Conservation (phyloP, 148 eudicot species). For the Diospyros kaki region DNA sequence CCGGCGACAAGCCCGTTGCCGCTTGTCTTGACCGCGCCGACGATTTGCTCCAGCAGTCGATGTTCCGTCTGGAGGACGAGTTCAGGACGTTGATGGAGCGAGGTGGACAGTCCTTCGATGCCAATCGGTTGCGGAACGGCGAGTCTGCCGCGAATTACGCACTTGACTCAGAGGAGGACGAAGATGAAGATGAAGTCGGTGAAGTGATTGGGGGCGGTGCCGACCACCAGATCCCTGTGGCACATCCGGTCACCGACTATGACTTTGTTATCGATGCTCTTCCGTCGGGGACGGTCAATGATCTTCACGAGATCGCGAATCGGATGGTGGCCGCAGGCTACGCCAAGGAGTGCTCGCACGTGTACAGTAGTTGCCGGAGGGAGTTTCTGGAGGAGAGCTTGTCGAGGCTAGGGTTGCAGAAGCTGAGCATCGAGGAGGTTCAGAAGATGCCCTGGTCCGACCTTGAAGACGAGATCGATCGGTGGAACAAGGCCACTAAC, state of each 20-base stretch:
- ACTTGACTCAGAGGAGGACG: constrained; percentile 23
- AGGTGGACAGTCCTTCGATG: constrained; percentile 44
- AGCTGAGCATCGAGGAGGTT: constrained; percentile 67
- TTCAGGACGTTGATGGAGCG: constrained; percentile 54
- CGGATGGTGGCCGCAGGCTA: constrained; percentile 74
- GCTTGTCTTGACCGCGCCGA: constrained; percentile 55
- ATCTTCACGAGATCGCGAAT: constrained; percentile 67
- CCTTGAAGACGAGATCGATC: constrained; percentile 76
- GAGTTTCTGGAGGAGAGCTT: constrained; percentile 82
- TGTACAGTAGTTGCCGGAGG: constrained; percentile 58
- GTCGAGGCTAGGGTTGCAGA: constrained; percentile 72
- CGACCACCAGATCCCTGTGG: constrained; percentile 60
- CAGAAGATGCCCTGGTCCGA: constrained; percentile 75
- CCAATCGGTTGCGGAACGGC: constrained; percentile 19
- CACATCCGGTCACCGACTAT: constrained; percentile 58
- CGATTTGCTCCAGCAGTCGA: constrained; percentile 58
- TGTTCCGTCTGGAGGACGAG: constrained; percentile 73
- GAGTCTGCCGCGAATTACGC: constrained; percentile 17
- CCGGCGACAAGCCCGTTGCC: constrained; percentile 39
- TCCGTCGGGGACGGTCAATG: constrained; percentile 59
- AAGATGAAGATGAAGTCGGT: constrained; percentile 23
- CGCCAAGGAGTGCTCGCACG: constrained; percentile 72
- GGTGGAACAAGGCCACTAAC: constrained; percentile 68
- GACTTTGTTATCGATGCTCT: constrained; percentile 72
- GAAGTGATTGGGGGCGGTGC: constrained; percentile 19